A percentile compares a stretch with the other conserved stretches of the same genome.
Conservation (phyloP, 345 rosid genomes). For the Rhodomyrtus tomentosa region DNA sequence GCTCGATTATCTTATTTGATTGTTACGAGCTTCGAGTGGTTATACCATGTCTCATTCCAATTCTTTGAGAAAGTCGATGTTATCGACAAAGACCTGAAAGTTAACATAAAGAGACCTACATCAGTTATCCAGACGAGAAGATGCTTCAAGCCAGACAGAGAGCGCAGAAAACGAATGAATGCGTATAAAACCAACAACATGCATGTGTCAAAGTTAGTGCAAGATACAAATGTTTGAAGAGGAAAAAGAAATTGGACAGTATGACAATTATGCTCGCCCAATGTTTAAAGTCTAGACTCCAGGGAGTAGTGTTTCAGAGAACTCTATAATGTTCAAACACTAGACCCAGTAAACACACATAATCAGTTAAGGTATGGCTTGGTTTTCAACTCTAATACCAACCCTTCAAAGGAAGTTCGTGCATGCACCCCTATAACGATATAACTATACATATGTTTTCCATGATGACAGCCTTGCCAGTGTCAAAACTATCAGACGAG, state of each 20-base stretch:
- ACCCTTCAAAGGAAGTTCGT: not conserved
- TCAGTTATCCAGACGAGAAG: not conserved
- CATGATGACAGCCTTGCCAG: not conserved
- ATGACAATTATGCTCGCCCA: not conserved
- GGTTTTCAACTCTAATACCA: not conserved
- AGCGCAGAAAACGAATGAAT: not conserved
- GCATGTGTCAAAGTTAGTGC: not conserved
- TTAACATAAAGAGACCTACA: not conserved
- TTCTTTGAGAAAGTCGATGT: slow-evolving; percentile 79
- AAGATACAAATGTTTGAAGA: not conserved
- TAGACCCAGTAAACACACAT: not conserved
- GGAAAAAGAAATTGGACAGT: not conserved
- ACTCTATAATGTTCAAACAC: not conserved
- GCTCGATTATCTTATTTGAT: not conserved
- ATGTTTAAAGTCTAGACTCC: not conserved
- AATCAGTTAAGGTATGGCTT: not conserved
- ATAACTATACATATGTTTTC: not conserved
- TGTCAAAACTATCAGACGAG: not conserved
- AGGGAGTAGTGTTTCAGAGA: not conserved
- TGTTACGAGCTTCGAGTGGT: not conserved
- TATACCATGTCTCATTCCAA: slow-evolving; percentile 42
- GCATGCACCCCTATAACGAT: not conserved
- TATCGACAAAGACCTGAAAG: slow-evolving; percentile 84
- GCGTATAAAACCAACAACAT: not conserved
- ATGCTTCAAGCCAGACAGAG: not conserved